phyloP scores from a whole-genome alignment of 2,329 filamentous ascomycete species.

The Penicillium sp. region DNA sequence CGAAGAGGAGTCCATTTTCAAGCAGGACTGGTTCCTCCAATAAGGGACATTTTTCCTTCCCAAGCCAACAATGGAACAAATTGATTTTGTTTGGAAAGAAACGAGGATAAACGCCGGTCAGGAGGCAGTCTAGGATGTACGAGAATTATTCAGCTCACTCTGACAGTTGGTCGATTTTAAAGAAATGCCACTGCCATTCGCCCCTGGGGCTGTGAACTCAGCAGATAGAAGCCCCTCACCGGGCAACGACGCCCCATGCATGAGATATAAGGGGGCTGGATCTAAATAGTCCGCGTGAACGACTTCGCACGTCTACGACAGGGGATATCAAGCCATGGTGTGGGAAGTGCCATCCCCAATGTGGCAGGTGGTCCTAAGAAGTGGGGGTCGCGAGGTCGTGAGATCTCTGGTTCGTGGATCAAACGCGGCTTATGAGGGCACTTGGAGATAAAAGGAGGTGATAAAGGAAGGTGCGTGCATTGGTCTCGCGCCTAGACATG shows the following conservation, averaged over 20 bases:
- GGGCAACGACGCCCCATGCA: background rate
- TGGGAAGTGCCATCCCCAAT: background rate
- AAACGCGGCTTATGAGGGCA: background rate
- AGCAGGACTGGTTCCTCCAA: too few relatives aligned
- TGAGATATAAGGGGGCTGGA: background rate
- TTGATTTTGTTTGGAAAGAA: too few relatives aligned
- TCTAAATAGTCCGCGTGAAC: slow-evolving; percentile 4
- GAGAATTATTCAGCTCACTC: too few relatives aligned
- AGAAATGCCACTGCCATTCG: too few relatives aligned
- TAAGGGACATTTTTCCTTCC: too few relatives aligned
- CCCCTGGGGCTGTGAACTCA: too few relatives aligned
- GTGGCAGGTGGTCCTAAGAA: background rate
- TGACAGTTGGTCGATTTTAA: too few relatives aligned
- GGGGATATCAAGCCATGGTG: background rate
- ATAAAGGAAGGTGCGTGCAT: slow-evolving; percentile 3
- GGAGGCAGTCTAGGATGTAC: too few relatives aligned
- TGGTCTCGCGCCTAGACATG: slow-evolving; percentile 3
- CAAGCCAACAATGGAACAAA: too few relatives aligned
- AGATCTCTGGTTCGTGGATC: slow-evolving; percentile 1
- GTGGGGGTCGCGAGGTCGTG: background rate
- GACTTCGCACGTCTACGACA: background rate
- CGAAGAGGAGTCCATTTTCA: too few relatives aligned
- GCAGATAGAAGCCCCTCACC: too few relatives aligned
- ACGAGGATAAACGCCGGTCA: too few relatives aligned
- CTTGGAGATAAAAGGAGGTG: background rate